These are phyloP conservation scores for Daldinia childiae DNA, from an alignment of 495 filamentous ascomycete genomes.

Conservation along the genomic window DNA sequence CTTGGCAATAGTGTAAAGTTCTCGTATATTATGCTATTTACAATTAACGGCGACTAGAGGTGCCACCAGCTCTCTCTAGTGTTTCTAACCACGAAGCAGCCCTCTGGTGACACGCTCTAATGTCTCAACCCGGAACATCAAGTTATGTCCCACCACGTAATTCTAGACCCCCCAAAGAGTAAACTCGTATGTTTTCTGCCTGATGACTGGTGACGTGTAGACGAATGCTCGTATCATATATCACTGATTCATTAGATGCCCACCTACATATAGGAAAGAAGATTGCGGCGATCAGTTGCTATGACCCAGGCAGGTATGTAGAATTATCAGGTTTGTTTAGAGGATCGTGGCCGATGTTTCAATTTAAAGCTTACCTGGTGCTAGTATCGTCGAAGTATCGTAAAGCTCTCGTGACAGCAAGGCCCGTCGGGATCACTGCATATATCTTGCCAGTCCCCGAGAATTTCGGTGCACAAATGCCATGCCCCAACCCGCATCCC, in stretches of 20 bases:
- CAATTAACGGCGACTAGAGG: neutral
- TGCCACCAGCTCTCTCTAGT: neutral
- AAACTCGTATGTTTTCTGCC: neutral
- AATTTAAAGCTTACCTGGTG: neutral
- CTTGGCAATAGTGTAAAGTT: neutral
- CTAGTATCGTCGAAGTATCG: neutral
- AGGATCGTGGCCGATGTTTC: neutral
- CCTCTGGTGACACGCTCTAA: neutral
- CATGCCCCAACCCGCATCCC: neutral
- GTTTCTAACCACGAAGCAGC: neutral
- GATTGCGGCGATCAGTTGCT: neutral
- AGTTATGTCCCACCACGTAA: neutral
- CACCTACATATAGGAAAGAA: neutral
- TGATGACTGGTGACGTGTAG: neutral
- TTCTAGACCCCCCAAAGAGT: neutral
- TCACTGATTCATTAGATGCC: neutral
- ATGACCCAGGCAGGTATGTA: neutral
- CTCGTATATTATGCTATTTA: neutral
- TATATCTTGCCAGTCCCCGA: conserved; percentile 1
- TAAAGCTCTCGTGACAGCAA: neutral
- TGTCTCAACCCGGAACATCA: neutral
- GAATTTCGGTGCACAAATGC: neutral
- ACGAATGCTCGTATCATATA: neutral
- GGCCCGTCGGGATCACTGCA: neutral
- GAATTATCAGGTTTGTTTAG: neutral